Evolutionary conservation across 257 asterid genomes (phyloP).

Genomic region (Solanum tarapatanum): DNA sequence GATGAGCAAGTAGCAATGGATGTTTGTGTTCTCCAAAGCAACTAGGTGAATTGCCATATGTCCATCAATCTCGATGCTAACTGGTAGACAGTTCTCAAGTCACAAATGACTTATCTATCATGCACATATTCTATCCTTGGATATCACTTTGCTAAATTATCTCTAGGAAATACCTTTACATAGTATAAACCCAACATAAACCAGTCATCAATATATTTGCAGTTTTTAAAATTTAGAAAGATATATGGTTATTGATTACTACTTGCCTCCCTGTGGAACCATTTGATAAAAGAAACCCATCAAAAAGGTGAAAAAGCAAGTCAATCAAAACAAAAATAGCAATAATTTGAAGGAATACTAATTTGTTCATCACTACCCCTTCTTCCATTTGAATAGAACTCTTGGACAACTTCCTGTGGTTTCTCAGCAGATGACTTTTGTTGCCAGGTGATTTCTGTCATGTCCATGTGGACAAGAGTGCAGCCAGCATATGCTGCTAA

Average conservation of each 20-base stretch:
- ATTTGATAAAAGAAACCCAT: neutral
- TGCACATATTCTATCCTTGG: neutral
- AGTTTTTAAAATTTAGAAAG: neutral
- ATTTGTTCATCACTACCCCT: neutral
- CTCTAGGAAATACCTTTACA: neutral
- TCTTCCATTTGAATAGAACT: neutral
- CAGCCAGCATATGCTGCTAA: conserved; percentile 99
- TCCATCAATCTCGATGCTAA: neutral
- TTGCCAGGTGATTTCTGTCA: conserved; percentile 88
- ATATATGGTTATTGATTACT: neutral
- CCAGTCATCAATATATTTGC: neutral
- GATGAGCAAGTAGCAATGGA: neutral
- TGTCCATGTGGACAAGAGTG: conserved; percentile 99
- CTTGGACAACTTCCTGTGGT: neutral
- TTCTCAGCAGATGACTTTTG: conserved; percentile 6
- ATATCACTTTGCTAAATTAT: neutral
- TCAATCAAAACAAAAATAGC: neutral
- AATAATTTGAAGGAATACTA: neutral
- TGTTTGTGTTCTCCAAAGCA: neutral
- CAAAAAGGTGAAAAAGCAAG: neutral
- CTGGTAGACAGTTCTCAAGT: neutral
- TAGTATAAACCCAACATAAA: neutral
- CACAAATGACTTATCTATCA: neutral
- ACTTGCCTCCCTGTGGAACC: neutral
- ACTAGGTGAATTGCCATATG: neutral